A percentile compares a stretch with the other conserved stretches of the same genome.
Evolutionary conservation across 768 basidiomycete genomes (phyloP).

Genomic region (Crucibulum laeve): DNA sequence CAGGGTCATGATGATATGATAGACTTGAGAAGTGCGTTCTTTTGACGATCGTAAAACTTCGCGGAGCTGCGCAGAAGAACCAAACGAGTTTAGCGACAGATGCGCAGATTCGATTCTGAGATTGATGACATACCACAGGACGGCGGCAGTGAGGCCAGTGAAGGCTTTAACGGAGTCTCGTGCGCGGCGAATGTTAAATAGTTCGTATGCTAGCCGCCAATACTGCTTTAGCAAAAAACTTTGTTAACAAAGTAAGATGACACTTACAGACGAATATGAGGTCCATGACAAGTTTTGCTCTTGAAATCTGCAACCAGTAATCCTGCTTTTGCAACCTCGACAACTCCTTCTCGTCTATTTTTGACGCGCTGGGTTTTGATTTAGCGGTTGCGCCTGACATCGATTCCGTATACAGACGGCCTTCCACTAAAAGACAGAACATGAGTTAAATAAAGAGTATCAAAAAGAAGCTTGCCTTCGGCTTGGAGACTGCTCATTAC

Average conservation of each 20-base stretch:
- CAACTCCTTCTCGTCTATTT: conserved; percentile 69
- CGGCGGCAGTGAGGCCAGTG: conserved; percentile 63
- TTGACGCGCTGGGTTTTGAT: conserved; percentile 53
- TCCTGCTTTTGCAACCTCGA: conserved; percentile 62
- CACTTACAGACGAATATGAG: conserved; percentile 79
- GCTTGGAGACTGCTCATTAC: conserved; percentile 61
- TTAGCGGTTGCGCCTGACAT: conserved; percentile 68
- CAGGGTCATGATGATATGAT: conserved; percentile 18
- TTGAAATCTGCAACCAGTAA: conserved; percentile 70
- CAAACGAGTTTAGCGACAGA: conserved; percentile 1
- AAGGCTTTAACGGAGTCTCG: conserved; percentile 58
- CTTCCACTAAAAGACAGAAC: conserved; percentile 49
- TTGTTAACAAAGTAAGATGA: too few species aligned
- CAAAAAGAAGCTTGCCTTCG: conserved; percentile 43
- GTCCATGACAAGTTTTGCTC: conserved; percentile 77
- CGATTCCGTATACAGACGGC: conserved; percentile 69
- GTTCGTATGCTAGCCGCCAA: conserved; percentile 83
- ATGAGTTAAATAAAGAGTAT: conserved; percentile 1
- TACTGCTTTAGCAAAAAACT: too few species aligned
- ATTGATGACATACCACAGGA: conserved; percentile 57
- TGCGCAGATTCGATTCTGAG: conserved; percentile 2
- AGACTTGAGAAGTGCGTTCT: conserved; percentile 55
- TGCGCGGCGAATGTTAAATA: conserved; percentile 67
- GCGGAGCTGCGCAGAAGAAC: conserved; percentile 43
- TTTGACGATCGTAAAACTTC: conserved; percentile 75